Percentiles rank a stretch among this genome's conserved stretches.
phyloP scores from a whole-genome alignment of 2,329 filamentous ascomycete genomes.

The Botryosphaeria dothidea region DNA sequence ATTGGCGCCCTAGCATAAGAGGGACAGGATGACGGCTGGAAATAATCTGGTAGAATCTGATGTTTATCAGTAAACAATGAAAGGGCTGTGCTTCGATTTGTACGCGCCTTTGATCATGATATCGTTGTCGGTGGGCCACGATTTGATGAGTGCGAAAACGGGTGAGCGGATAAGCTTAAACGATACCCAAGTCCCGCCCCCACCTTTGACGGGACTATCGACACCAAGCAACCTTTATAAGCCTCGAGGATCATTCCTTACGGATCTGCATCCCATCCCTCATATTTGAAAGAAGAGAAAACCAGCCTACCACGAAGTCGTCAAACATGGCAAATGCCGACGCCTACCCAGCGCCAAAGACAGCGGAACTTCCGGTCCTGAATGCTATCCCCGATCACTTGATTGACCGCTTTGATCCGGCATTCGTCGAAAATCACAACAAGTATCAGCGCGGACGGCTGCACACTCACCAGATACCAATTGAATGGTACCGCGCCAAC shows the following conservation, averaged over 20 bases:
- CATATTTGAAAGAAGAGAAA: not conserved
- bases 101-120: no score
- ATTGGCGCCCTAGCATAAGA: no score
- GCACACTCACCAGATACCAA: constrained; percentile 14
- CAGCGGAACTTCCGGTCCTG: constrained; percentile 2
- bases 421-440: constrained; percentile 14
- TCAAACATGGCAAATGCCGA: constrained; percentile 13
- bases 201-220: not conserved
- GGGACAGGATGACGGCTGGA: no score
- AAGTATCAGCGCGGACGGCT: constrained; percentile 14
- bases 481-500: constrained; percentile 15
- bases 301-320: not conserved
- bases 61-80: no score
- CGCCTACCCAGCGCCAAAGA: constrained; percentile 2
- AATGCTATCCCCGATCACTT: constrained; percentile 16
- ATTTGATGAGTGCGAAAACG: not conserved
- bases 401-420: constrained; percentile 12
- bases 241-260: not conserved
- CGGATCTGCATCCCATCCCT: not conserved
- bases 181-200: not conserved
- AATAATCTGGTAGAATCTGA: no score
- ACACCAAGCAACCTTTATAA: not conserved
- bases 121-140: no score
- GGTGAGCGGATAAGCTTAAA: not conserved
- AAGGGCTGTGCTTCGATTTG: no score